Percentiles rank a stretch among this genome's conserved stretches.
These are phyloP conservation scores for Hypoxylon rubiginosum DNA, from an alignment of 2,329 filamentous ascomycete genomes.

Conservation along the genomic window DNA sequence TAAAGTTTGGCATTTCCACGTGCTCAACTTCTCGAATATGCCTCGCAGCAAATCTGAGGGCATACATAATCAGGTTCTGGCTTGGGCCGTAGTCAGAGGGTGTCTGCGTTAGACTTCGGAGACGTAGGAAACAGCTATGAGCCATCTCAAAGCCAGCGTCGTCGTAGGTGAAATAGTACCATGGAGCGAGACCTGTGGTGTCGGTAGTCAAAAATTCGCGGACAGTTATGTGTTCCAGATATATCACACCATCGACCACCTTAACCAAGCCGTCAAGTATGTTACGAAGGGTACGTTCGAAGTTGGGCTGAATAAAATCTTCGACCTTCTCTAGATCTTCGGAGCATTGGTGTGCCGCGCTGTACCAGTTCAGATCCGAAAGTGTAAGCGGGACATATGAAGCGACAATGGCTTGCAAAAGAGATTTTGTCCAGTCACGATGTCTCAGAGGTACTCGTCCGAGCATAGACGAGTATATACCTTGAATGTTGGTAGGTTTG, in stretches of 20 bases:
- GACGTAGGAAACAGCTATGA: background rate
- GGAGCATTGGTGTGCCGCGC: background rate
- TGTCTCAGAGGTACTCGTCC: background rate
- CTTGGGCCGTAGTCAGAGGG: background rate
- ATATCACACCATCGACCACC: conserved; percentile 1
- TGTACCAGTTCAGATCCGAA: conserved; percentile 6
- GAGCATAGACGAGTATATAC: background rate
- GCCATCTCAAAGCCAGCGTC: background rate
- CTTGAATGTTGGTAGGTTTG: background rate
- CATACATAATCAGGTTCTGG: background rate
- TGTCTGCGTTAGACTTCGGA: background rate
- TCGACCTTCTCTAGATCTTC: background rate
- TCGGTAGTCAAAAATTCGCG: background rate
- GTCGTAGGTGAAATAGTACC: background rate
- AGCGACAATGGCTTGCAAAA: conserved; percentile 3
- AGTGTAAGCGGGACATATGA: conserved; percentile 2
- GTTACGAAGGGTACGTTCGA: background rate
- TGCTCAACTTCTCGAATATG: conserved; percentile 1
- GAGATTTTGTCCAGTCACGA: background rate
- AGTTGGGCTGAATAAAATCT: background rate
- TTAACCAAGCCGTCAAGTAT: background rate
- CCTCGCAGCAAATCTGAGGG: background rate
- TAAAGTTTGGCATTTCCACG: background rate
- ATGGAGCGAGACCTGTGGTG: background rate
- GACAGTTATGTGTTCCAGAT: conserved; percentile 1